Evolutionary conservation across 2,329 filamentous ascomycete genomes (phyloP).

Genomic region (Colletotrichum magnum): DNA sequence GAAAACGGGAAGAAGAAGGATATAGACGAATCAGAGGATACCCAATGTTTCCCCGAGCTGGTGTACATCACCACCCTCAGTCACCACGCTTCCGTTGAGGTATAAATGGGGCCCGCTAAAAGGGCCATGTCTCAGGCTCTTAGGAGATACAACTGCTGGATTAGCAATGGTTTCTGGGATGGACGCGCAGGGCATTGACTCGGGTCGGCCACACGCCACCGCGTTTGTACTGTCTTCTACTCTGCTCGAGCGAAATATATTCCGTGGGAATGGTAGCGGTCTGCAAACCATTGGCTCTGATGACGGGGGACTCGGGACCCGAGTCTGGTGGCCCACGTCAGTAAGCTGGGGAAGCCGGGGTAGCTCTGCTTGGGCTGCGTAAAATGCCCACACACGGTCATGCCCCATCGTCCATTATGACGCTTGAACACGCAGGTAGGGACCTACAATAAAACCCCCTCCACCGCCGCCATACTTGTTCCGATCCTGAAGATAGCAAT

Average conservation of each 20-base stretch:
- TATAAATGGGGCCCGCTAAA: no score
- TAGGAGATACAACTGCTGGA: conserved; percentile 4
- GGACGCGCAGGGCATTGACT: neutral
- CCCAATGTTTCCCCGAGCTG: no score
- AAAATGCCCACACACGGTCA: conserved; percentile 4
- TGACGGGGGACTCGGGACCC: neutral
- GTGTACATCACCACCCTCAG: no score
- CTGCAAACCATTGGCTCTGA: neutral
- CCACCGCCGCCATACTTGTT: neutral
- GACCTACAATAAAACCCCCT: neutral
- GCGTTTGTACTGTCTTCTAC: neutral
- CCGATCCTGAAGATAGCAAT: neutral
- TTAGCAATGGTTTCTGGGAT: neutral
- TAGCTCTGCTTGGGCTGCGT: neutral
- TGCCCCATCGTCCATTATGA: neutral
- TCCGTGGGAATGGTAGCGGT: neutral
- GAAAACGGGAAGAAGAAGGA: no score
- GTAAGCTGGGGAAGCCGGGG: conserved; percentile 17
- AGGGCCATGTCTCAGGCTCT: no score
- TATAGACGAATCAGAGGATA: no score
- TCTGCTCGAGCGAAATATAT: conserved; percentile 1
- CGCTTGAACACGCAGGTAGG: neutral
- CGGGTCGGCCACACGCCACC: neutral
- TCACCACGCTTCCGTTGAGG: no score
- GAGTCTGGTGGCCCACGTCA: conserved; percentile 3